Evolutionary conservation across 2,329 filamentous ascomycete species (phyloP).

Genomic region (Parastagonospora avenae): DNA sequence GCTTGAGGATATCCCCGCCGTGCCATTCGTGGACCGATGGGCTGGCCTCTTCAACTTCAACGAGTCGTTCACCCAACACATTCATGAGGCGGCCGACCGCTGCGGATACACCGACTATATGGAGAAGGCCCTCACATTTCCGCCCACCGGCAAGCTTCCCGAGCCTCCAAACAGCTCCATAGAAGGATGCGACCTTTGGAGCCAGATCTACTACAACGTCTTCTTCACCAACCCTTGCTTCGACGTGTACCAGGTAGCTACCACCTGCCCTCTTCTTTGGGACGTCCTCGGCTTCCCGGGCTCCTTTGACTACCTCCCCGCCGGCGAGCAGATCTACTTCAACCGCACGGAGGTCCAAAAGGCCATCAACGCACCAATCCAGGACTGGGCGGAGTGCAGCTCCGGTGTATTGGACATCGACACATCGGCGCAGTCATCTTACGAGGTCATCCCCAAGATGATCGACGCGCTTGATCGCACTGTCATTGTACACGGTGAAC

Average conservation of each 20-base stretch:
- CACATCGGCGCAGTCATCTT: constrained; percentile 59
- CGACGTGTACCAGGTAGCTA: constrained; percentile 74
- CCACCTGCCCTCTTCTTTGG: constrained; percentile 72
- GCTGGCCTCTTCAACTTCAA: constrained; percentile 67
- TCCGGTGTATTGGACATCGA: constrained; percentile 57
- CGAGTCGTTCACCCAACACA: constrained; percentile 58
- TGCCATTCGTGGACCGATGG: constrained; percentile 67
- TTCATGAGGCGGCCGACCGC: constrained; percentile 58
- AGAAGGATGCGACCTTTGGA: constrained; percentile 64
- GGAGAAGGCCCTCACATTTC: constrained; percentile 68
- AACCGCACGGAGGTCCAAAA: constrained; percentile 71
- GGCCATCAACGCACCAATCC: constrained; percentile 67
- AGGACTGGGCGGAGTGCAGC: constrained; percentile 64
- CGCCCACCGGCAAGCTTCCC: constrained; percentile 67
- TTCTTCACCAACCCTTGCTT: constrained; percentile 74
- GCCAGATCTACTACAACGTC: constrained; percentile 61
- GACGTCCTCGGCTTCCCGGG: constrained; percentile 73
- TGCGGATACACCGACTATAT: constrained; percentile 70
- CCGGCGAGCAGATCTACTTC: constrained; percentile 69
- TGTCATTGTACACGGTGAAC: constrained; percentile 72
- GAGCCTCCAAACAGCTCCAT: constrained; percentile 51
- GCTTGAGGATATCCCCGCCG: constrained; percentile 58
- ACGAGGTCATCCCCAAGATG: constrained; percentile 68
- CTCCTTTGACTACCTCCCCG: constrained; percentile 66
- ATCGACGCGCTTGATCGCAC: constrained; percentile 74